These are phyloP conservation scores for Pseudogymnoascus pannorum DNA, from an alignment of 2,329 filamentous ascomycete species.

Conservation along the genomic window DNA sequence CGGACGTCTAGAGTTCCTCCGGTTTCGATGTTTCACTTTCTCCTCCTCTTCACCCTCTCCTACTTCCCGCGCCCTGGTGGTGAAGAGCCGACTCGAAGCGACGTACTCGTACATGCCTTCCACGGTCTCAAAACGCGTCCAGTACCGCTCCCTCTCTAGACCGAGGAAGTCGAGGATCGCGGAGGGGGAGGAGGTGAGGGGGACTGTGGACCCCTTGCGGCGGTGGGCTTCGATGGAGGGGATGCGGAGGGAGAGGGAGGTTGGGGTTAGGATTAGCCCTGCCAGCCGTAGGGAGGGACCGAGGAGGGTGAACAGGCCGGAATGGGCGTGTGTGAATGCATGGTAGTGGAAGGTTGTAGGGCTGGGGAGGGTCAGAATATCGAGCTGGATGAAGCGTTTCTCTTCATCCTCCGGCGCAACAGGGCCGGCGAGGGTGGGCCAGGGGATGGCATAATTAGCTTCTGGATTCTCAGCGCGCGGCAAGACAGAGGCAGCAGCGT, in stretches of 20 bases:
- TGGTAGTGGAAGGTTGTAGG: constrained; percentile 49
- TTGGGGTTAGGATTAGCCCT: constrained; percentile 59
- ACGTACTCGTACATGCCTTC: constrained; percentile 57
- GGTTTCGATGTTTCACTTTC: constrained; percentile 46
- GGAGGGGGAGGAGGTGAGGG: constrained; percentile 50
- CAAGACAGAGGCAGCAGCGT: constrained; percentile 29
- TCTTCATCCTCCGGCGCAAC: too few species aligned
- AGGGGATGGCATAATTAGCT: constrained; percentile 48
- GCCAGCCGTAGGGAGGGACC: constrained; percentile 55
- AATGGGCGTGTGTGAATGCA: constrained; percentile 61
- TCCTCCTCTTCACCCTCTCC: constrained; percentile 16
- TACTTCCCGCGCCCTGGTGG: constrained; percentile 31
- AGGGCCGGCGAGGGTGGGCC: too few species aligned
- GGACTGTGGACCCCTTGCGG: constrained; percentile 46
- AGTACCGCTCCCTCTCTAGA: constrained; percentile 44
- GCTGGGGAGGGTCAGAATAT: constrained; percentile 49
- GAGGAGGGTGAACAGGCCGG: constrained; percentile 62
- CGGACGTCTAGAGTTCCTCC: constrained; percentile 46
- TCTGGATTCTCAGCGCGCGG: constrained; percentile 25
- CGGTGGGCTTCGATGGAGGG: constrained; percentile 57
- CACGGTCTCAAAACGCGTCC: constrained; percentile 45
- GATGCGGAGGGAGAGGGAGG: constrained; percentile 57
- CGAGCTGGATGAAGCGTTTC: constrained; percentile 56
- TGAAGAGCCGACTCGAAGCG: constrained; percentile 51
- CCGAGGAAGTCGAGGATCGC: constrained; percentile 57